Evolutionary conservation across 225 moss, liverwort and hornwort species (phyloP).

Genomic region (Takakia lepidozioides): DNA sequence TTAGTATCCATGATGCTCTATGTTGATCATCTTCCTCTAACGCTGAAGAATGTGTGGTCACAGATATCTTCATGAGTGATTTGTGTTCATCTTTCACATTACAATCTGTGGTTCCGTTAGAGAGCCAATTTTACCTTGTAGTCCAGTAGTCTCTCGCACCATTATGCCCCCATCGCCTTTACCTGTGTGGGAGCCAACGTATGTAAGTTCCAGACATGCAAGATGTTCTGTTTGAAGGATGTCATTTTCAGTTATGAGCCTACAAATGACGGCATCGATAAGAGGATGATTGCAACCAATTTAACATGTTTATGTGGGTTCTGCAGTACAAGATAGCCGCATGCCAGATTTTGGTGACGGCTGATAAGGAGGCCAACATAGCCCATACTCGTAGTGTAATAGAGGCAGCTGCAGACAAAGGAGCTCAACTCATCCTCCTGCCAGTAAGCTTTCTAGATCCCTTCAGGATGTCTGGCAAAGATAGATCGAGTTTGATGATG

Average conservation of each 20-base stretch:
- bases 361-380: slow-evolving; percentile 67
- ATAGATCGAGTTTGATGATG: neutral
- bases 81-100: no score
- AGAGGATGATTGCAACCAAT: slow-evolving; percentile 2
- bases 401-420: slow-evolving; percentile 74
- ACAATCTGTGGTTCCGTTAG: no score
- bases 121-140: no score
- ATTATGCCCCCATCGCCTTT: no score
- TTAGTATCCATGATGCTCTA: no score
- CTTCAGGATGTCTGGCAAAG: neutral
- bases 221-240: neutral
- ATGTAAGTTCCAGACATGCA: no score
- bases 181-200: no score
- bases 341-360: slow-evolving; percentile 66
- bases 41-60: no score
- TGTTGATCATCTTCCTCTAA: no score
- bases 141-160: no score
- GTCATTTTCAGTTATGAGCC: neutral
- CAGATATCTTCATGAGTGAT: no score
- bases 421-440: slow-evolving; percentile 78
- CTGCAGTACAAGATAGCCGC: slow-evolving; percentile 76
- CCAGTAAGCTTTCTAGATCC: slow-evolving; percentile 48
- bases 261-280: neutral
- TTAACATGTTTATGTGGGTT: slow-evolving; percentile 9
- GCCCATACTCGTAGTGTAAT: slow-evolving; percentile 61